Percentiles rank a stretch among this genome's conserved stretches.
phyloP scores from a whole-genome alignment of 345 rosid species.

The Durio zibethinus region DNA sequence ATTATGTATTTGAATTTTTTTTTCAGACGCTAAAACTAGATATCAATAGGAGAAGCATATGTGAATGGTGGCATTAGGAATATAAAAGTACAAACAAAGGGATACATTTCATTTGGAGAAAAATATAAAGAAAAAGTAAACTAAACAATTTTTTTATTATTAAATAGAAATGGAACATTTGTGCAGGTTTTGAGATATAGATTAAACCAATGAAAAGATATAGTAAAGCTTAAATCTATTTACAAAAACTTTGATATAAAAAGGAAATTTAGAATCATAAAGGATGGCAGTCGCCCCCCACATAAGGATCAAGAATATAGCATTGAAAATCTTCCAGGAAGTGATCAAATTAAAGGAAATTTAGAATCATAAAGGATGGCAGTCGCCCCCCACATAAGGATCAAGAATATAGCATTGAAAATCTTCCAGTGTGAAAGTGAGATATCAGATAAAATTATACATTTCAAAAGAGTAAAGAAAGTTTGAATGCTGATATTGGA shows the following conservation, averaged over 20 bases:
- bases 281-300: not conserved
- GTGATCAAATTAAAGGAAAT: too few relatives aligned
- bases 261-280: not conserved
- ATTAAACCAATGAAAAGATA: not conserved
- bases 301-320: not conserved
- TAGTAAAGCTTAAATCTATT: not conserved
- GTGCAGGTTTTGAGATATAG: not conserved
- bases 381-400: not conserved
- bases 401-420: not conserved
- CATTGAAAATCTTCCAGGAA: not conserved
- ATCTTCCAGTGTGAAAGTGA: not conserved
- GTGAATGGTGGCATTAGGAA: not conserved
- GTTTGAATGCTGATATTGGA: not conserved
- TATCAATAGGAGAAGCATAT: not conserved
- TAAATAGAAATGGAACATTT: not conserved
- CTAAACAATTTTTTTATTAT: not conserved
- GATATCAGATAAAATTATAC: not conserved
- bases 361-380: too few relatives aligned
- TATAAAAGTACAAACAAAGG: not conserved
- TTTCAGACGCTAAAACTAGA: not conserved
- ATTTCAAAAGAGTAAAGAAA: not conserved
- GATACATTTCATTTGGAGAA: not conserved
- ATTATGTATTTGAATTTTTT: not conserved
- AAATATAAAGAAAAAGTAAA: not conserved
- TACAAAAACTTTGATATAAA: not conserved